Percentiles rank a stretch among this genome's conserved stretches.
Evolutionary conservation across 768 basidiomycete species (phyloP).

Genomic region (Leucocoprinus leucothites): DNA sequence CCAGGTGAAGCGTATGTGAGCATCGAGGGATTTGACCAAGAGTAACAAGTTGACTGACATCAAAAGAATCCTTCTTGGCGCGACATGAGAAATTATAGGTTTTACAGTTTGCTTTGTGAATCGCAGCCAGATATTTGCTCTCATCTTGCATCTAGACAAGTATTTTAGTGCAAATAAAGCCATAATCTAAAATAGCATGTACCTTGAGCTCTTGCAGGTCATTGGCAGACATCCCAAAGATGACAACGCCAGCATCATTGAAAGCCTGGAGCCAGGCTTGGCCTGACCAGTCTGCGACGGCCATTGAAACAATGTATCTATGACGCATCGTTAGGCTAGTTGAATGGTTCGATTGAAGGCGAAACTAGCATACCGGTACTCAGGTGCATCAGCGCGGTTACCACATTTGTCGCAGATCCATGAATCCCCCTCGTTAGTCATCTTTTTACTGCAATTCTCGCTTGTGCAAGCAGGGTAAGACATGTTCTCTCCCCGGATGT

Average conservation of each 20-base stretch:
- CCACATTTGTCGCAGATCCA: conserved; percentile 97
- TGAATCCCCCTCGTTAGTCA: conserved; percentile 58
- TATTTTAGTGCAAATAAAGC: not conserved
- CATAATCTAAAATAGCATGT: not conserved
- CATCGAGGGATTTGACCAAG: not conserved
- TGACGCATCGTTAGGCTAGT: not conserved
- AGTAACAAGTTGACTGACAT: conserved; percentile 46
- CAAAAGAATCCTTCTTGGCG: conserved; percentile 84
- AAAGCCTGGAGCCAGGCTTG: conserved; percentile 95
- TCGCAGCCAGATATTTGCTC: conserved; percentile 48
- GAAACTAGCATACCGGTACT: conserved; percentile 61
- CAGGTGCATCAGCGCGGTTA: conserved; percentile 62
- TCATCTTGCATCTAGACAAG: conserved; percentile 55
- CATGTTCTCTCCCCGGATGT: conserved; percentile 79
- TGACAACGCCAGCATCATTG: conserved; percentile 79
- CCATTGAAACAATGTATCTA: conserved; percentile 81
- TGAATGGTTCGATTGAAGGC: not conserved
- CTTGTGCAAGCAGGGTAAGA: conserved; percentile 88
- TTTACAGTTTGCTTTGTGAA: conserved; percentile 65
- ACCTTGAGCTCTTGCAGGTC: conserved; percentile 77
- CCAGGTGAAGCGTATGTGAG: not conserved
- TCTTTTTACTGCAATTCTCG: conserved; percentile 86
- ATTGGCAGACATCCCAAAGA: conserved; percentile 80
- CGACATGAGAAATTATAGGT: conserved; percentile 82
- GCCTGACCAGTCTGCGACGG: conserved; percentile 85